Conservation (phyloP, 768 basidiomycete species). For the Coprinopsis cinerea region DNA sequence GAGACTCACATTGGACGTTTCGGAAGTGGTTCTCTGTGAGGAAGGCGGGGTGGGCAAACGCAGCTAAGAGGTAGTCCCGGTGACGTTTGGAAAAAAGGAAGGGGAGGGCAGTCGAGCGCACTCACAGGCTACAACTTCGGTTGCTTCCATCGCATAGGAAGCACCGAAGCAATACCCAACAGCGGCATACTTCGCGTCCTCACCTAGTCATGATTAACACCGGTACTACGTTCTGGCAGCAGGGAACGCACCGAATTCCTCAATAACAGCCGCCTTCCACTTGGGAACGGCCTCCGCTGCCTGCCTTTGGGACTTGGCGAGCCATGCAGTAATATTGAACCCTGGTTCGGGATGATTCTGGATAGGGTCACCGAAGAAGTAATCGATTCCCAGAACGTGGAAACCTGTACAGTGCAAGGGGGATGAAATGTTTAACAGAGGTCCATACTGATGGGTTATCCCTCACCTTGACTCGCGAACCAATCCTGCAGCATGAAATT, state of each 20-base stretch:
- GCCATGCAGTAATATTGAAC: constrained; percentile 31
- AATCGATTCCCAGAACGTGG: constrained; percentile 45
- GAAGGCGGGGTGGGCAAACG: constrained; percentile 38
- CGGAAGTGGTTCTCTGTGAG: constrained; percentile 30
- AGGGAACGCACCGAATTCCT: constrained; percentile 30
- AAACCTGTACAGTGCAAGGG: no score
- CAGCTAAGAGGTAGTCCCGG: constrained; percentile 25
- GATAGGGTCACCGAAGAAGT: constrained; percentile 47
- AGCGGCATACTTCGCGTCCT: constrained; percentile 12
- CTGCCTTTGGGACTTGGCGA: constrained; percentile 19
- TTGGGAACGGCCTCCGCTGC: constrained; percentile 31
- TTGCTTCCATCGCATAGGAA: constrained; percentile 37
- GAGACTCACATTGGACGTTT: no score
- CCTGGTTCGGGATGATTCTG: constrained; percentile 25
- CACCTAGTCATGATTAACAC: background rate
- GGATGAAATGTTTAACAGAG: no score
- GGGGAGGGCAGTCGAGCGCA: background rate
- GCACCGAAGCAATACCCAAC: constrained; percentile 54
- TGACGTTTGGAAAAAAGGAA: no score
- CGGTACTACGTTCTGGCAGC: background rate
- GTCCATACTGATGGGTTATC: no score
- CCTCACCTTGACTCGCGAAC: constrained; percentile 43
- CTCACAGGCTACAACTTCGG: constrained; percentile 37
- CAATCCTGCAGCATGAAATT: constrained; percentile 47
- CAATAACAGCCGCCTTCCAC: constrained; percentile 40